Evolutionary conservation across 768 basidiomycete species (phyloP), one percentile per base, ranked within the genome.

Genomic region (Auriscalpium orientale): DNA sequence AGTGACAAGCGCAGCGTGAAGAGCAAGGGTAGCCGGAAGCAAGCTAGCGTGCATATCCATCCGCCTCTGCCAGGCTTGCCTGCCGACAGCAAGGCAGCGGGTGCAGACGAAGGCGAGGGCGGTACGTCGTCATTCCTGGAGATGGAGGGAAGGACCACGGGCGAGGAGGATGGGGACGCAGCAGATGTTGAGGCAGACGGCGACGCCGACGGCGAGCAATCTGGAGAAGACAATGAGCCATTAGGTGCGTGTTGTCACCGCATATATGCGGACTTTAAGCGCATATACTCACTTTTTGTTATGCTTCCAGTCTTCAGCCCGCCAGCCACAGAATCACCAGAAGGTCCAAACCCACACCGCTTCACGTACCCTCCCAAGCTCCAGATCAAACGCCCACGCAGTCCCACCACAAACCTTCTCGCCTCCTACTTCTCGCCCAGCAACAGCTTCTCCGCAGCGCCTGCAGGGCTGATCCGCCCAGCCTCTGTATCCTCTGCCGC

Each of bases 61-160:
- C n/a, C 53, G 20, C 9, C 37, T 12, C 2, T 54, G 15, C 46
- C 57, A 28, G 49, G 50, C 46, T 8, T 50, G 2, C 10, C 59
- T 11, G 21, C 22, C 21, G 49, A 51, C 11, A 22, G 43, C 20
- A 49, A 13, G 34, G 59, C 37, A 5, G 13, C 40, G 13, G 40
- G 40, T 43, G 28, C 28, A 28, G 28, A 28, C 28, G 28, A 28
- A 28, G 28, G 28, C 4, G 28, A 28, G 28, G 28, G 28, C 28
- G 28, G 28, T 28, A 28, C 28, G 28, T 28, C 28, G 7, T 58
- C 57, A 9, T 60, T 60, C 48, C n/a, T 60, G 37, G 59, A 60
- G 59, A 60, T 60, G 59, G 59, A 52, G 28, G 57, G 57, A 8
- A 57, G 53, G 33, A 21, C 46, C 0, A 33, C 50, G 9, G 28